Evolutionary conservation across 805 yeast genomes (phyloP).

Genomic region (Limtongia smithiae): DNA sequence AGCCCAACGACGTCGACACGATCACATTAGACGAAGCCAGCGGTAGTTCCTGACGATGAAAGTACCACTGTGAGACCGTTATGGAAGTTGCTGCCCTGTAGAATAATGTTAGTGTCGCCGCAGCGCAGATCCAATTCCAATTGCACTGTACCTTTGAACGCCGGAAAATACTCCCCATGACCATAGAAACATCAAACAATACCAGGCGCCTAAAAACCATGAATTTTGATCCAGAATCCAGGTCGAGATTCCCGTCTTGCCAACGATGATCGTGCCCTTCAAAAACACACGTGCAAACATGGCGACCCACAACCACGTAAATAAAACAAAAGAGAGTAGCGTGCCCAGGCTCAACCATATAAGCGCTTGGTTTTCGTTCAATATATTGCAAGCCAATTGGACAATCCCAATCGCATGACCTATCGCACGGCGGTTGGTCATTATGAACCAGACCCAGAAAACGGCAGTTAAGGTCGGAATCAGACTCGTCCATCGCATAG

Average conservation of each 20-base stretch:
- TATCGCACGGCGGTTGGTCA: slow-evolving; percentile 32
- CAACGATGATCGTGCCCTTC: slow-evolving; percentile 24
- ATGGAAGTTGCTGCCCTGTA: slow-evolving; percentile 37
- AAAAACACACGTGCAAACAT: slow-evolving; percentile 37
- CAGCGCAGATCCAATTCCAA: no score
- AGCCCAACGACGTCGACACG: slow-evolving; percentile 31
- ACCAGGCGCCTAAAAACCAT: slow-evolving; percentile 36
- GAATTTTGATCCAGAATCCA: slow-evolving; percentile 34
- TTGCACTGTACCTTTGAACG: slow-evolving; percentile 33
- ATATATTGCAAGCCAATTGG: slow-evolving; percentile 38
- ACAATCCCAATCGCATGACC: slow-evolving; percentile 38
- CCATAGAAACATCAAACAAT: slow-evolving; percentile 42
- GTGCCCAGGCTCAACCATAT: slow-evolving; percentile 34
- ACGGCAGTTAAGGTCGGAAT: slow-evolving; percentile 32
- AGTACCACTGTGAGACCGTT: slow-evolving; percentile 42
- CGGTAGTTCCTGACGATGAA: slow-evolving; percentile 32
- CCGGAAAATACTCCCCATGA: slow-evolving; percentile 43
- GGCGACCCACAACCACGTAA: slow-evolving; percentile 39
- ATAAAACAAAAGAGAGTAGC: slow-evolving; percentile 33
- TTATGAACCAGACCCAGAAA: slow-evolving; percentile 34
- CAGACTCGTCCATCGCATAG: slow-evolving; percentile 36
- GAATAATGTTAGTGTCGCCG: not conserved
- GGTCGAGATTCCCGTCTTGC: slow-evolving; percentile 14
- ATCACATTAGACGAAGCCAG: slow-evolving; percentile 27
- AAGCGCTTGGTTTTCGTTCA: slow-evolving; percentile 36